Conservation (phyloP, 2,329 filamentous ascomycete species). For the Ophiocordyceps camponoti-floridani region DNA sequence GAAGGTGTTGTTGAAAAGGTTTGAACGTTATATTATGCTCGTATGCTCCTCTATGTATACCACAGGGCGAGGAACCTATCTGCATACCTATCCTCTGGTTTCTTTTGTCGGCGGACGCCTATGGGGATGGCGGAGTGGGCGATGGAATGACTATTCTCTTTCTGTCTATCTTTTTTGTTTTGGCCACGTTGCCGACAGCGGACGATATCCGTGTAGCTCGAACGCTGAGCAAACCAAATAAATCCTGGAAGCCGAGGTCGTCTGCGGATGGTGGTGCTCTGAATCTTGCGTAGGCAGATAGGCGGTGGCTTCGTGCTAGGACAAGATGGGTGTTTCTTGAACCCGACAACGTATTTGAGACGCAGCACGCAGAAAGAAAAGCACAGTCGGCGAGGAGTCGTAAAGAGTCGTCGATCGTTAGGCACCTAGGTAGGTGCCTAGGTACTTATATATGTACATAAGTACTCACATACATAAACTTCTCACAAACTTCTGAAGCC, state of each 20-base stretch:
- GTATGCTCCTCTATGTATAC: neutral
- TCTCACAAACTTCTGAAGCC: too few species aligned
- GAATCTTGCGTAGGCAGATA: too few species aligned
- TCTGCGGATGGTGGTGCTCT: neutral
- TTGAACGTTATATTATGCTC: neutral
- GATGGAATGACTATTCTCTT: neutral
- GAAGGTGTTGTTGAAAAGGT: neutral
- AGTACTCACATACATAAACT: too few species aligned
- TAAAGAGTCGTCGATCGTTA: too few species aligned
- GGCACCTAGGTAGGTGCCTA: neutral
- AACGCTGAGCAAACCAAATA: neutral
- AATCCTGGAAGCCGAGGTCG: too few species aligned
- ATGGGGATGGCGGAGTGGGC: neutral
- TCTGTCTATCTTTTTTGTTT: conserved; percentile 5
- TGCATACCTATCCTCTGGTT: conserved; percentile 1
- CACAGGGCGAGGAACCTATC: neutral
- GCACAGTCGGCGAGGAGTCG: too few species aligned
- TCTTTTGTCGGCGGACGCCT: conserved; percentile 5
- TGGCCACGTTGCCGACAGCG: conserved; percentile 12
- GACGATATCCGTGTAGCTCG: conserved; percentile 9
- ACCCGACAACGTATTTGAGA: neutral
- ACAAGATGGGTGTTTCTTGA: neutral
- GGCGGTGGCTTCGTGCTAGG: too few species aligned
- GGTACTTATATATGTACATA: too few species aligned
- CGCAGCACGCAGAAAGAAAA: too few species aligned